A percentile compares a stretch with the other conserved stretches of the same genome.
Evolutionary conservation across 1,284 basidiomycete genomes (phyloP).

Genomic region (Fomitopsis schrenkii): DNA sequence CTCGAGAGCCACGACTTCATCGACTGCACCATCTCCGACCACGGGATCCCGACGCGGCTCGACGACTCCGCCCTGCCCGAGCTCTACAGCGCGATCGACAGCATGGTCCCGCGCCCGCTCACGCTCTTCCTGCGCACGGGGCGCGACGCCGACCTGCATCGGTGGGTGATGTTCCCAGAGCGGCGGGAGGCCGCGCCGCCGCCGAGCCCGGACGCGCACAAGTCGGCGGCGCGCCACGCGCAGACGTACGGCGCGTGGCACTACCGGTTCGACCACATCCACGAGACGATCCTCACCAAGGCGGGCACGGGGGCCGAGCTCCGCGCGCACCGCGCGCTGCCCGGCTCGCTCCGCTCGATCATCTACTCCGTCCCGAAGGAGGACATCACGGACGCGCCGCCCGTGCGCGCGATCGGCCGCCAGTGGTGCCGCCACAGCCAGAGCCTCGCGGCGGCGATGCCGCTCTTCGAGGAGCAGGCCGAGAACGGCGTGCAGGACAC

Average conservation of each 20-base stretch:
- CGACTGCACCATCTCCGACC: conserved; percentile 51
- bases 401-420: conserved; percentile 7
- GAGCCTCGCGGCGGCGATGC: not conserved
- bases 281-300: conserved; percentile 6
- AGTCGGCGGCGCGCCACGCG: not conserved
- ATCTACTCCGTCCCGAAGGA: conserved; percentile 34
- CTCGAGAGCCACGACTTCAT: conserved; percentile 22
- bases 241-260: not conserved
- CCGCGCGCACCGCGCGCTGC: conserved; percentile 30
- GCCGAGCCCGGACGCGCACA: not conserved
- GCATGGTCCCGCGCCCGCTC: conserved; percentile 3
- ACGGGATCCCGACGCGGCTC: conserved; percentile 29
- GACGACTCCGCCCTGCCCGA: conserved; percentile 31
- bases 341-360: conserved; percentile 47
- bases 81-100: conserved; percentile 17
- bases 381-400: conserved; percentile 9
- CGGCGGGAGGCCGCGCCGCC: conserved; percentile 2
- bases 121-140: conserved; percentile 1
- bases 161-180: conserved; percentile 19
- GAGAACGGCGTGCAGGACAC: conserved; percentile 3
- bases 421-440: conserved; percentile 9
- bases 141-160: conserved; percentile 7
- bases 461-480: conserved; percentile 4
- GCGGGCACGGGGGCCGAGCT: conserved; percentile 7
- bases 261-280: conserved; percentile 5